Evolutionary conservation across 2,329 filamentous ascomycete genomes (phyloP).

Genomic region (Calonectria pseudoturangicola): DNA sequence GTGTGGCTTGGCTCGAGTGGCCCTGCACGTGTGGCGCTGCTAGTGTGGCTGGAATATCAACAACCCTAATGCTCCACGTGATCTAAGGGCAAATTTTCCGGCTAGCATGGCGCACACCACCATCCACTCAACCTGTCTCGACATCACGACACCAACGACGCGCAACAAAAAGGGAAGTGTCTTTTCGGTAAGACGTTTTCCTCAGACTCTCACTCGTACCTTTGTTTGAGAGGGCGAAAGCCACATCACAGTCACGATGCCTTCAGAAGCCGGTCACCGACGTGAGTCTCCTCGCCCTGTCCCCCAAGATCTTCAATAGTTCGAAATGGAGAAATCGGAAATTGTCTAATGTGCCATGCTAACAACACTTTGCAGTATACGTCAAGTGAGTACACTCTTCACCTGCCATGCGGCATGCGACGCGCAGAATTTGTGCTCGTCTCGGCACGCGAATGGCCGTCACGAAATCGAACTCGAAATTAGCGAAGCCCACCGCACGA

Average conservation of each 20-base stretch:
- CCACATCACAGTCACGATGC: conserved; percentile 81
- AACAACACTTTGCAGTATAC: conserved; percentile 78
- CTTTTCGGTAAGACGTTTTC: conserved; percentile 68
- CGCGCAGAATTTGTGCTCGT: conserved; percentile 38
- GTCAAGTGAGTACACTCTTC: conserved; percentile 83
- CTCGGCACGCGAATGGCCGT: conserved; percentile 40
- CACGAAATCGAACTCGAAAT: conserved; percentile 51
- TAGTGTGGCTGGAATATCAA: conserved; percentile 11
- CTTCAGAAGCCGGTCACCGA: conserved; percentile 92
- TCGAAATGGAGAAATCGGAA: conserved; percentile 46
- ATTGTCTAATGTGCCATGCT: conserved; percentile 56
- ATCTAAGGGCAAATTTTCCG: conserved; percentile 60
- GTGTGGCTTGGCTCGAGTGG: conserved; percentile 39
- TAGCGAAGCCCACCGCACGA: conserved; percentile 52
- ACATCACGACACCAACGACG: conserved; percentile 67
- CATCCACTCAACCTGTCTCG: conserved; percentile 60
- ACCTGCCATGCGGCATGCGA: conserved; percentile 43
- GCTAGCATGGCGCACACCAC: conserved; percentile 60
- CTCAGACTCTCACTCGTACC: conserved; percentile 63
- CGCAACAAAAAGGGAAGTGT: conserved; percentile 64
- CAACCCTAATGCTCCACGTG: conserved; percentile 61
- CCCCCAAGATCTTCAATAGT: conserved; percentile 41
- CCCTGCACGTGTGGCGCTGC: neutral
- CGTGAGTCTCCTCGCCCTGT: conserved; percentile 75
- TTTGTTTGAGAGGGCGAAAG: conserved; percentile 68